phyloP scores from a whole-genome alignment of 805 yeast species.

The Wickerhamiella parazyma region DNA sequence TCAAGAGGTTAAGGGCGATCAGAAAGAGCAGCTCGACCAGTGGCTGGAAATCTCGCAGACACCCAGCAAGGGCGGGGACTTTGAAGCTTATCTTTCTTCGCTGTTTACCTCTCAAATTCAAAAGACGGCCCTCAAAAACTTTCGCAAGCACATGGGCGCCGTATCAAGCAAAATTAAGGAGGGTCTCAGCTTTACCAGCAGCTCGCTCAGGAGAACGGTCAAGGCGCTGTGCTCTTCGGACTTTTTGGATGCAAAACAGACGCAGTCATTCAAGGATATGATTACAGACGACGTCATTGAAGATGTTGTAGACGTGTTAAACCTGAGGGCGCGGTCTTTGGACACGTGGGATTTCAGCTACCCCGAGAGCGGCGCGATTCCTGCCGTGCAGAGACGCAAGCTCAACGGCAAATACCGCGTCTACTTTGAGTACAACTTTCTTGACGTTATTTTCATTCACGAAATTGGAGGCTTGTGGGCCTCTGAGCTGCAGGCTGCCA shows the following conservation, averaged over 20 bases:
- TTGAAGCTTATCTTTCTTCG: neutral
- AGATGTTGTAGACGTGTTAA: conserved; percentile 3
- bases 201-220: neutral
- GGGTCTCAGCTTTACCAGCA: neutral
- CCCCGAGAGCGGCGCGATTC: neutral
- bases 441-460: neutral
- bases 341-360: neutral
- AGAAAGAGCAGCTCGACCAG: neutral
- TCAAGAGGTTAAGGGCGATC: neutral
- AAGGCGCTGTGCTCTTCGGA: neutral
- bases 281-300: neutral
- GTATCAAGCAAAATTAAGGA: neutral
- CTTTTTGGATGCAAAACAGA: neutral
- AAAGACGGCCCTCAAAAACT: neutral
- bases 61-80: neutral
- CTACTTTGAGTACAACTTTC: neutral
- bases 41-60: neutral
- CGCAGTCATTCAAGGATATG: neutral
- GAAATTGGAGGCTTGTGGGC: conserved; percentile 1
- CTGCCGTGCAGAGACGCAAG: neutral
- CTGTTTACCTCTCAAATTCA: neutral
- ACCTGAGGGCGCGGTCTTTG: neutral
- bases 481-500: neutral
- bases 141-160: neutral
- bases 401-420: conserved; percentile 8